Evolutionary conservation across 176 grass and related monocot genomes (phyloP), one percentile per base, ranked within the genome.

Genomic region (Oryza australiensis): DNA sequence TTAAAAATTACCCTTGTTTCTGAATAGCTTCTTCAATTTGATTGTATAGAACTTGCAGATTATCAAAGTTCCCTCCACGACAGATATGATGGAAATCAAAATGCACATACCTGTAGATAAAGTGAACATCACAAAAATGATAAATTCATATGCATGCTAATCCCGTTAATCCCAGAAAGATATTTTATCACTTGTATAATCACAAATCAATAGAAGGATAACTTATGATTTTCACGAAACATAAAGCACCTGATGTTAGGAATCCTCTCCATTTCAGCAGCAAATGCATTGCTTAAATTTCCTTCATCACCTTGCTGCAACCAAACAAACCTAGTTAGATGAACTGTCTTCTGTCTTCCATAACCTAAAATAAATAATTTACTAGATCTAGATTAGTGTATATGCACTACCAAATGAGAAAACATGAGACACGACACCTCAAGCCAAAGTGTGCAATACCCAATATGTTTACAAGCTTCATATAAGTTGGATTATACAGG

Each of bases 71-170:
- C 64, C 93, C 96, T 87, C 92, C 92, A 29, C 77, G 35, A 88
- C 96, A 99, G 38, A 83, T 71, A 80, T 84, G 85, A 93, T 99
- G 96, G 83, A 99, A 99, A 87, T 99, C 93, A 86, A 99, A 99
- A 66, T 90, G 86, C 62, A 90, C 83, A 64, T 95, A 95, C 87
- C 96, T 98, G 89, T 80, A 23, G 70, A 28, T 45, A 26, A 49
- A 66, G 73, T 57, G 18, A 65, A 70, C 74, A 84, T 64, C 63
- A 87, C 70, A 73, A 80, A 87, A 75, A 12, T 71, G 75, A 75
- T 76, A 67, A 77, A 33, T 42, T 86, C 32, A 86, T 55, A 60
- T 28, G 51, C 72, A 76, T 62, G 59, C 8, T 46, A 81, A 76
- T 70, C 57, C 38, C 26, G 59, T 8, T 60, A 81, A 76, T 70